phyloP scores from a whole-genome alignment of 1,284 basidiomycete genomes.

The Vanrija pseudolonga region DNA sequence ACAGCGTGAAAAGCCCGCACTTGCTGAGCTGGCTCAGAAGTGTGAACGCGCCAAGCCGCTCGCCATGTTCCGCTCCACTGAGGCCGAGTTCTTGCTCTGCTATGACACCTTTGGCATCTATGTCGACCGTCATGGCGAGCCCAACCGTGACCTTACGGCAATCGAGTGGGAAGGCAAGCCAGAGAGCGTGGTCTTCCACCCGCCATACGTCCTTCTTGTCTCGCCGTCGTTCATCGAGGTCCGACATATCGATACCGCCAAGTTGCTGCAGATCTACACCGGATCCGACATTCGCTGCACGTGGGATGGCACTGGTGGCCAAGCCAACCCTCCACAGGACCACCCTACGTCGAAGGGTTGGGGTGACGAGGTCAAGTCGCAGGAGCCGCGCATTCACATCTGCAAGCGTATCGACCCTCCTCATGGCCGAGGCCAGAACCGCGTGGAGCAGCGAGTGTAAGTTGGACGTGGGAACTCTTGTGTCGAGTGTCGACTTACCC shows the following conservation, averaged over 20 bases:
- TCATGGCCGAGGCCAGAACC: conserved; percentile 8
- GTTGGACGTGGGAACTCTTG: too few relatives aligned
- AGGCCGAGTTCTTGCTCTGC: conserved; percentile 86
- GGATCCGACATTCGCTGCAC: conserved; percentile 77
- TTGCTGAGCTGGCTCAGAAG: conserved; percentile 69
- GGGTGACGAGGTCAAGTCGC: conserved; percentile 43
- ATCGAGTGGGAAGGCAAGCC: conserved; percentile 96
- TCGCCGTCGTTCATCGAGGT: conserved; percentile 91
- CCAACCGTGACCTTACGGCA: conserved; percentile 62
- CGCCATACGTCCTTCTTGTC: conserved; percentile 85
- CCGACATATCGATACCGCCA: conserved; percentile 76
- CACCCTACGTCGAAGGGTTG: conserved; percentile 45
- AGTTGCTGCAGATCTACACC: conserved; percentile 82
- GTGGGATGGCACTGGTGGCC: conserved; percentile 62
- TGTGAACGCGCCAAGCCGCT: conserved; percentile 75
- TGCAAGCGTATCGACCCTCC: conserved; percentile 34
- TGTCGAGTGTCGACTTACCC: too few relatives aligned
- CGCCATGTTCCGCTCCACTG: conserved; percentile 85
- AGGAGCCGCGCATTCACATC: conserved; percentile 48
- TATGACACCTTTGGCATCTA: conserved; percentile 86
- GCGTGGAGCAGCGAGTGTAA: conserved; percentile 44
- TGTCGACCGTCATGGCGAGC: conserved; percentile 64
- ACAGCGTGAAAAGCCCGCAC: conserved; percentile 62
- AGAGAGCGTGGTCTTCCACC: conserved; percentile 79
- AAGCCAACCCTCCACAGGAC: conserved; percentile 23